These are phyloP conservation scores for Erodium maritimum DNA, from an alignment of 345 rosid genomes.

Conservation along the genomic window DNA sequence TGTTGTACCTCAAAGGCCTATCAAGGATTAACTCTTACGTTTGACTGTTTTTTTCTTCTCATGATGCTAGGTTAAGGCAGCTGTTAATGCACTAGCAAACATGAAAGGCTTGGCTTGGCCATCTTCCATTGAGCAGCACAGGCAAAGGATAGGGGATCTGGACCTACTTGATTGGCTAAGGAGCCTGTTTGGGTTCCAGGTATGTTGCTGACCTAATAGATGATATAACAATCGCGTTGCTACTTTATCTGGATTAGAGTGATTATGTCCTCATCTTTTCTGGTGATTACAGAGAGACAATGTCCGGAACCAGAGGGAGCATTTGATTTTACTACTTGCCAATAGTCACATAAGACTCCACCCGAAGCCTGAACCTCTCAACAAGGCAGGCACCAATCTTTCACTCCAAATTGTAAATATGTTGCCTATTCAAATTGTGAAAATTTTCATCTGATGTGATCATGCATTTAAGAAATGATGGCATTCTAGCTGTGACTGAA, in stretches of 20 bases:
- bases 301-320: constrained; percentile 94
- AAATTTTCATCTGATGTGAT: no score
- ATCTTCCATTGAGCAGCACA: constrained; percentile 60
- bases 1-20: background rate
- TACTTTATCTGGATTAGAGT: constrained; percentile 1
- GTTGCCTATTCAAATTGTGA: no score
- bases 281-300: constrained; percentile 63
- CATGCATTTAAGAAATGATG: no score
- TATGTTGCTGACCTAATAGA: constrained; percentile 18
- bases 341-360: constrained; percentile 71
- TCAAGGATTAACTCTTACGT: background rate
- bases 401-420: background rate
- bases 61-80: constrained; percentile 65
- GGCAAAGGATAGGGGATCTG: constrained; percentile 71
- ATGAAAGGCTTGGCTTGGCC: constrained; percentile 91
- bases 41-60: constrained; percentile 8
- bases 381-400: constrained; percentile 38
- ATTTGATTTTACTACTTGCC: constrained; percentile 76
- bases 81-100: constrained; percentile 83
- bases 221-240: background rate
- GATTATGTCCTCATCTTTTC: constrained; percentile 5
- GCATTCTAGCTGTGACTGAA: no score
- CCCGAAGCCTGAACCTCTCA: constrained; percentile 89
- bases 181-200: constrained; percentile 99
- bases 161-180: constrained; percentile 96